Evolutionary conservation across 257 asterid species (phyloP).

Genomic region (Phtheirospermum japonicum): DNA sequence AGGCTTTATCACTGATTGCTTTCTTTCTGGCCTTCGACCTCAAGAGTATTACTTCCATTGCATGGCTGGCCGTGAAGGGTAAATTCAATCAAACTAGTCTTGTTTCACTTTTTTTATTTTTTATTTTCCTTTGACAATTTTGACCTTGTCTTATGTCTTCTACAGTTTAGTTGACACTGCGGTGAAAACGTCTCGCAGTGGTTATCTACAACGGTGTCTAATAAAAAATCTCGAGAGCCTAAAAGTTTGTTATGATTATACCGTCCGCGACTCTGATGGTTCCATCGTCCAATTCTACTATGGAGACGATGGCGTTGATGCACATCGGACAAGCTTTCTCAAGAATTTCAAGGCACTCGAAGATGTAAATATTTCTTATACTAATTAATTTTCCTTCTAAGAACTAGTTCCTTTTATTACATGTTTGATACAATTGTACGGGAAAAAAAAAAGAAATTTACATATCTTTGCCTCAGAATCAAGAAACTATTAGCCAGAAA

Average conservation of each 20-base stretch:
- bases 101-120: too few species aligned
- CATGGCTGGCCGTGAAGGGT: conserved; percentile 99
- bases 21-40: conserved; percentile 93
- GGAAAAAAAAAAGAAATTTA: too few species aligned
- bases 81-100: conserved; percentile 22
- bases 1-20: conserved; percentile 89
- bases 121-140: too few species aligned
- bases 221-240: conserved; percentile 87
- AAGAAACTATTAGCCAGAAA: conserved; percentile 56
- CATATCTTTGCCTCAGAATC: conserved; percentile 44
- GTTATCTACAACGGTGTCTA: conserved; percentile 88
- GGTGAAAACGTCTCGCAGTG: conserved; percentile 98
- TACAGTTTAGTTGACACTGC: conserved; percentile 95
- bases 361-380: conserved; percentile 46
- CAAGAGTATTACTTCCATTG: conserved; percentile 97
- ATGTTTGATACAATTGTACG: too few species aligned
- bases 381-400: too few species aligned
- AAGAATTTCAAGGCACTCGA: conserved; percentile 75
- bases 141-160: conserved; percentile 3
- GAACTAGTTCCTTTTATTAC: not conserved
- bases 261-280: conserved; percentile 97
- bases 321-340: conserved; percentile 78
- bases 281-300: conserved; percentile 81
- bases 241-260: conserved; percentile 82
- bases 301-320: conserved; percentile 98